Conservation (phyloP, 768 basidiomycete species). For the Xerocomus potaroensis region DNA sequence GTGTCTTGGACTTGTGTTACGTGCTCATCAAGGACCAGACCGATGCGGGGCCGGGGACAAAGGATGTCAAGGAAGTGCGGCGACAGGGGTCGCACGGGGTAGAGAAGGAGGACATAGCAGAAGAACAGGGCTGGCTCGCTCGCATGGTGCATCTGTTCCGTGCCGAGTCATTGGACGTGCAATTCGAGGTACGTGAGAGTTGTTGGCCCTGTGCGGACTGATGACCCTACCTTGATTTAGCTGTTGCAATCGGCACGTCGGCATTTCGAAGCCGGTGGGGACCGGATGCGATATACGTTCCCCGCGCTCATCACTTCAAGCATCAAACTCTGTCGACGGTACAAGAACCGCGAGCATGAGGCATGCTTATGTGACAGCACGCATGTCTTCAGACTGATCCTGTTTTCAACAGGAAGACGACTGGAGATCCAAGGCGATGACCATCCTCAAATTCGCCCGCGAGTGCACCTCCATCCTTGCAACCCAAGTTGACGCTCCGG, state of each 20-base stretch:
- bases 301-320: constrained; percentile 92
- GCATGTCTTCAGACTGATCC: no score
- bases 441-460: constrained; percentile 90
- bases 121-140: constrained; percentile 99
- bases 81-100: constrained; percentile 36
- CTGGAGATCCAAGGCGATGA: constrained; percentile 81
- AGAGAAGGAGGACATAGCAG: constrained; percentile 89
- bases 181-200: constrained; percentile 69
- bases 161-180: constrained; percentile 78
- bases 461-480: constrained; percentile 92
- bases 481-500: constrained; percentile 87
- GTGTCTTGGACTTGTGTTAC: constrained; percentile 88
- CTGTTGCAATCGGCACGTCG: constrained; percentile 86
- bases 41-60: constrained; percentile 51
- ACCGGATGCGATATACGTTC: constrained; percentile 95
- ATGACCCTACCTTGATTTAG: constrained; percentile 43
- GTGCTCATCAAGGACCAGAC: constrained; percentile 86
- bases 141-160: constrained; percentile 96
- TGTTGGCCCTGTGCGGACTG: not conserved
- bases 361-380: no score
- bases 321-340: constrained; percentile 89
- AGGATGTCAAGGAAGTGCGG: constrained; percentile 33
- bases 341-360: constrained; percentile 76
- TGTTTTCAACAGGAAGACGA: constrained; percentile 60
- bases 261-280: constrained; percentile 88